Evolutionary conservation across 352 stramenopile genomes (phyloP), one percentile per base, ranked within the genome.

Genomic region (Phytophthora hibernalis): DNA sequence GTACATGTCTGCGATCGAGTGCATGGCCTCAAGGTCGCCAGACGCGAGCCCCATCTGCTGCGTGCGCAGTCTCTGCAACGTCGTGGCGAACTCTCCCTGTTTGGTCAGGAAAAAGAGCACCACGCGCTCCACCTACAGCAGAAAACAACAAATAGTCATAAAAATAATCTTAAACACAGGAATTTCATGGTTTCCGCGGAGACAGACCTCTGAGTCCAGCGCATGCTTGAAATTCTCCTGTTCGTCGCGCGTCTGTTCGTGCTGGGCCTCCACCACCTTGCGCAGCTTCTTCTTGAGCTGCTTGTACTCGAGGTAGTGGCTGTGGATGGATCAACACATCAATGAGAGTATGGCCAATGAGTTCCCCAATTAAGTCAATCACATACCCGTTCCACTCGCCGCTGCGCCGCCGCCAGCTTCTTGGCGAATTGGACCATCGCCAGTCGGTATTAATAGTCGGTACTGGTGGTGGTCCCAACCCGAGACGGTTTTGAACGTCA

Each of bases 291-390:
- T 95, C 82, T 96, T 96, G 15, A 96, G 77, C 53, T 95, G 84
- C 66, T 95, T 95, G 85, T 96, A 96, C 78, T 96, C 85, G 35
- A 96, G 72, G 69, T 96, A 96, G 66, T 96, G 89, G 2, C 87
- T 93, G 43, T 28, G 26, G 9, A 30, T 28, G 26, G 9, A 30
- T 26, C 52, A 55, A 45, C 21, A 68, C 35, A 42, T 8, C 0
- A 42, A 42, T 2, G 12, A 18, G 33, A n/a, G 35, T 18, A 15
- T 44, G 42, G 42, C 18, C 42, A 48, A 8, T 28, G 8, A 28
- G 24, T 45, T 48, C n/a, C 8, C 18, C 18, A 28, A 13, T 15
- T 28, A 11, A 8, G 28, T 1, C 3, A 48, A 16, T 48, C 11
- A 26, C 11, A 16, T n/a, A 91, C 84, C 83, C 85, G 65, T 83